Conservation (phyloP, 2,329 filamentous ascomycete genomes). For the Fusarium fracticaudum region DNA sequence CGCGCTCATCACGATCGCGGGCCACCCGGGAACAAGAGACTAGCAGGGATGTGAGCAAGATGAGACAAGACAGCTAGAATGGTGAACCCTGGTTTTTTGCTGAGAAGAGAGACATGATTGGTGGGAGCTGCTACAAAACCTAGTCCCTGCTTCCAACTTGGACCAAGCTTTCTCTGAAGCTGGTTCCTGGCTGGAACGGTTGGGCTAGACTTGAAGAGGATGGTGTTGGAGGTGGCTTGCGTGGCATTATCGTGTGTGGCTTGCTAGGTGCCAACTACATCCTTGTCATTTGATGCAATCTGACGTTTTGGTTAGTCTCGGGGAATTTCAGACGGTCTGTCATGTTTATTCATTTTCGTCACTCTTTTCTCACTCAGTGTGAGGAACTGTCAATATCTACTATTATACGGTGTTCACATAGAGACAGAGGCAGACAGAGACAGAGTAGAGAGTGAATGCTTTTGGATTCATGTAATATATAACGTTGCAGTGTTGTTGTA, state of each 20-base stretch:
- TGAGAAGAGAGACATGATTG: background rate
- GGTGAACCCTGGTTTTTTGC: slow-evolving; percentile 4
- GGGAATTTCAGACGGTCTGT: background rate
- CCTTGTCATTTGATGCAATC: slow-evolving; percentile 18
- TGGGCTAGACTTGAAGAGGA: slow-evolving; percentile 10
- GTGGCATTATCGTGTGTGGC: slow-evolving; percentile 25
- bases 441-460: background rate
- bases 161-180: slow-evolving; percentile 17
- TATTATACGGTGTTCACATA: background rate
- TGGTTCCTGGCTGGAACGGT: slow-evolving; percentile 16
- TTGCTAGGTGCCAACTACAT: slow-evolving; percentile 1
- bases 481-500: background rate
- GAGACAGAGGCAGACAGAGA: background rate
- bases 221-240: slow-evolving; percentile 27
- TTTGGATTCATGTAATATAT: background rate
- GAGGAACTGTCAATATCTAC: background rate
- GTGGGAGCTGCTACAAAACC: slow-evolving; percentile 6
- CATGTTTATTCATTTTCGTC: background rate
- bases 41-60: slow-evolving; percentile 30
- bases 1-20: slow-evolving; percentile 31
- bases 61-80: slow-evolving; percentile 22
- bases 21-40: slow-evolving; percentile 9
- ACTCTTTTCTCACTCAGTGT: slow-evolving; percentile 2
- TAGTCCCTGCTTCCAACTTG: slow-evolving; percentile 2
- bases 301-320: slow-evolving; percentile 18